These are phyloP conservation scores for Macrocybe sp. DNA, from an alignment of 1,284 basidiomycete species.

Conservation along the genomic window DNA sequence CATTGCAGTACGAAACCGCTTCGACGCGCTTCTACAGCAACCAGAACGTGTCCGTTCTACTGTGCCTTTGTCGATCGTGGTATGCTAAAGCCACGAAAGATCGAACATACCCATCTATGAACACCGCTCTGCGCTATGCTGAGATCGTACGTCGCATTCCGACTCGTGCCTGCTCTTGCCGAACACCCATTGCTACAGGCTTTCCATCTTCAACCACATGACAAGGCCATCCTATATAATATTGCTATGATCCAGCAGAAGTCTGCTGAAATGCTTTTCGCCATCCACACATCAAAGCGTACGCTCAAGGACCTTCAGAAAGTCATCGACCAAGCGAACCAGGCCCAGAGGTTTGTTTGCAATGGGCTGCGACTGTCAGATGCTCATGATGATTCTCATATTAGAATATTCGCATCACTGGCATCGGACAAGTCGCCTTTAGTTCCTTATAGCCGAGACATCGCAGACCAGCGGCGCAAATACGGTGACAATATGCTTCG, in stretches of 20 bases:
- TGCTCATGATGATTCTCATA: not conserved
- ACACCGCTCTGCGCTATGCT: slow-evolving; percentile 73
- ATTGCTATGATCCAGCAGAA: slow-evolving; percentile 97
- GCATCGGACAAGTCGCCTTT: slow-evolving; percentile 65
- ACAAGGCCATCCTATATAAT: slow-evolving; percentile 89
- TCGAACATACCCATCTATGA: slow-evolving; percentile 76
- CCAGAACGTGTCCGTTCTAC: slow-evolving; percentile 67
- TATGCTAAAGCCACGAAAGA: slow-evolving; percentile 90
- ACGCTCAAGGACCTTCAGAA: slow-evolving; percentile 73
- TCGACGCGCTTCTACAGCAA: slow-evolving; percentile 67
- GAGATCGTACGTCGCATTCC: slow-evolving; percentile 51
- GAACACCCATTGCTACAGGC: slow-evolving; percentile 45
- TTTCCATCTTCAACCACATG: slow-evolving; percentile 73
- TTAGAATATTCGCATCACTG: slow-evolving; percentile 60
- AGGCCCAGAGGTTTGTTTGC: slow-evolving; percentile 75
- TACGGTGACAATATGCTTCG: slow-evolving; percentile 85
- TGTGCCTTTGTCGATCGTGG: slow-evolving; percentile 87
- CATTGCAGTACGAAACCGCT: slow-evolving; percentile 80
- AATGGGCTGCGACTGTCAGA: not conserved
- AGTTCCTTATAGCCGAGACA: slow-evolving; percentile 81
- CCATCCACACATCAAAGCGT: slow-evolving; percentile 69
- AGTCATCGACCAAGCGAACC: slow-evolving; percentile 79
- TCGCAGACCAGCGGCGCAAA: slow-evolving; percentile 83
- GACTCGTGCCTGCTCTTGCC: slow-evolving; percentile 2
- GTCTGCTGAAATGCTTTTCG: slow-evolving; percentile 82